A percentile compares a stretch with the other conserved stretches of the same genome.
Evolutionary conservation across 2,329 filamentous ascomycete species (phyloP).

Genomic region (Lasiodiplodia theobromae): DNA sequence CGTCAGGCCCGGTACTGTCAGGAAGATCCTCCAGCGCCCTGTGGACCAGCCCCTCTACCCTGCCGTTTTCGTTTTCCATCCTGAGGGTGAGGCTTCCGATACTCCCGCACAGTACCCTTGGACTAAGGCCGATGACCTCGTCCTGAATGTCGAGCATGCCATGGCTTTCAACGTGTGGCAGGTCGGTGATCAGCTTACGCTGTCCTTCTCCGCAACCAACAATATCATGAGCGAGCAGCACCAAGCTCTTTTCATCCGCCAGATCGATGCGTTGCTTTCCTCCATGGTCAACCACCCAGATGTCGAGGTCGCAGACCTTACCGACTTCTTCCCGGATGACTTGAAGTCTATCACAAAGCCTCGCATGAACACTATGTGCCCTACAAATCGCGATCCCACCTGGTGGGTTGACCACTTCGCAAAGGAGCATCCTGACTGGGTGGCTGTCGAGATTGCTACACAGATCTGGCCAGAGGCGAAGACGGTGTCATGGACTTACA

Average conservation of each 20-base stretch:
- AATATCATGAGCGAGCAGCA: constrained; percentile 40
- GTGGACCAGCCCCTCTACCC: constrained; percentile 42
- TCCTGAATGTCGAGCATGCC: constrained; percentile 51
- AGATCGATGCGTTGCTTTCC: constrained; percentile 41
- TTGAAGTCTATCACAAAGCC: constrained; percentile 71
- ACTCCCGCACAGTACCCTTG: constrained; percentile 35
- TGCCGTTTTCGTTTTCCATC: constrained; percentile 45
- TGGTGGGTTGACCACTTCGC: constrained; percentile 74
- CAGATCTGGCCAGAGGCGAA: constrained; percentile 54
- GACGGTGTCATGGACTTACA: constrained; percentile 55
- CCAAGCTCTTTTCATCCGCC: constrained; percentile 39
- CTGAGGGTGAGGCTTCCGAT: constrained; percentile 24
- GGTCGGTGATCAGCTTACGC: constrained; percentile 31
- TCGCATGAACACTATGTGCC: constrained; percentile 60
- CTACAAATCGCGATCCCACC: constrained; percentile 68
- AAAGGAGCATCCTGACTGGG: constrained; percentile 59
- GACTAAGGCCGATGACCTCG: constrained; percentile 40
- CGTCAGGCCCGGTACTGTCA: constrained; percentile 41
- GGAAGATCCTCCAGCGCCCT: constrained; percentile 38
- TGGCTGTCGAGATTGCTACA: constrained; percentile 72
- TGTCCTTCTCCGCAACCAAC: constrained; percentile 40
- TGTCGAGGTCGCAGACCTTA: constrained; percentile 35
- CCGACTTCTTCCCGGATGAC: constrained; percentile 35
- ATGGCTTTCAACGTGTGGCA: constrained; percentile 50
- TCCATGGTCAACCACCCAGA: constrained; percentile 41